Conservation (phyloP, 495 filamentous ascomycete species). For the Tuber borchii region DNA sequence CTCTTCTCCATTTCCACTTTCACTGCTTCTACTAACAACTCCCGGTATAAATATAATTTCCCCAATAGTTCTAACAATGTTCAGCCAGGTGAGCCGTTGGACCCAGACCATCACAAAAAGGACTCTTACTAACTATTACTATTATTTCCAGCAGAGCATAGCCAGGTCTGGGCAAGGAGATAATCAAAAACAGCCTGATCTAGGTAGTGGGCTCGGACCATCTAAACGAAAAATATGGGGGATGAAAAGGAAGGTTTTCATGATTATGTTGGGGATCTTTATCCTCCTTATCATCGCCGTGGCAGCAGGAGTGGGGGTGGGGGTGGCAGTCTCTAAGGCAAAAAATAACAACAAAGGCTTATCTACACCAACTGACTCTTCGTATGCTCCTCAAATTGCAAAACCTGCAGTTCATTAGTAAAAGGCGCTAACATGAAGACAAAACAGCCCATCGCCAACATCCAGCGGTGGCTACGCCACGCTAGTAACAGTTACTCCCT, state of each 20-base stretch:
- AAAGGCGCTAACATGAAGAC: not conserved
- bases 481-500: not conserved
- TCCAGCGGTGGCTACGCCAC: too few species aligned
- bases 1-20: not conserved
- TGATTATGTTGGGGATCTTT: too few species aligned
- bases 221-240: not conserved
- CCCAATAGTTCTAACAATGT: not conserved
- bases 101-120: not conserved
- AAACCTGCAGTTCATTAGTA: not conserved
- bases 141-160: not conserved
- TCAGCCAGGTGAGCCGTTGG: not conserved
- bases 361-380: not conserved
- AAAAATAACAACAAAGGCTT: not conserved
- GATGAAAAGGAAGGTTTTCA: not conserved
- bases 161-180: not conserved
- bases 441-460: too few species aligned
- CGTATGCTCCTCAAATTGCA: not conserved
- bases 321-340: not conserved
- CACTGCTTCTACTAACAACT: not conserved
- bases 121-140: not conserved
- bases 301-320: not conserved
- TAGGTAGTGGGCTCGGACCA: not conserved
- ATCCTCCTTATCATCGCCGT: not conserved
- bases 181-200: not conserved
- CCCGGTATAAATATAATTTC: rapidly evolving